A percentile compares a stretch with the other conserved stretches of the same genome.
Conservation (phyloP, 1,284 basidiomycete species). For the Sanghuangporus sanghuang region DNA sequence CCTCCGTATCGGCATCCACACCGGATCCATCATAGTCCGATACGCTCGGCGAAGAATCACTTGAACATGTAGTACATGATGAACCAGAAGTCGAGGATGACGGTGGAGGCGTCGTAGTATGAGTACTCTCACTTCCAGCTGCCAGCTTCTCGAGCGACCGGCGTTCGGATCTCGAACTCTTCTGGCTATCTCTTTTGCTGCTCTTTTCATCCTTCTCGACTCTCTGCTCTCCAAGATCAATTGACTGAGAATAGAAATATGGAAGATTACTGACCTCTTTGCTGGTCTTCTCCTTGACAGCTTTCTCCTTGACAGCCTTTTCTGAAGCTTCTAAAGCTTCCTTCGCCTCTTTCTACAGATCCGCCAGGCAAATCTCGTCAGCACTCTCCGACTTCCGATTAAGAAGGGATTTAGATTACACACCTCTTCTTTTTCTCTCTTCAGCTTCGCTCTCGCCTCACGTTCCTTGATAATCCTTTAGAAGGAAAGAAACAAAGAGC, state of each 20-base stretch:
- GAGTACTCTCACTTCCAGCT: slow-evolving; percentile 19
- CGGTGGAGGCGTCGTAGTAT: slow-evolving; percentile 22
- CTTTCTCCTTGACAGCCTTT: slow-evolving; percentile 32
- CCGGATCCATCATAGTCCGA: slow-evolving; percentile 38
- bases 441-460: slow-evolving; percentile 73
- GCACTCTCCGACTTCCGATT: not conserved
- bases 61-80: not conserved
- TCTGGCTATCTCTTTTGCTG: not conserved
- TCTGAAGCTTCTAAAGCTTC: slow-evolving; percentile 31
- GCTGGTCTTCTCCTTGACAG: slow-evolving; percentile 27
- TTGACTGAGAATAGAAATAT: not conserved
- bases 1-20: slow-evolving; percentile 65
- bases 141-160: slow-evolving; percentile 20
- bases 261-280: slow-evolving; percentile 21
- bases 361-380: not conserved
- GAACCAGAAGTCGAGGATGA: slow-evolving; percentile 21
- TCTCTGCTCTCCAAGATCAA: slow-evolving; percentile 33
- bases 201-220: slow-evolving; percentile 33
- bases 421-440: slow-evolving; percentile 82
- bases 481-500: not conserved
- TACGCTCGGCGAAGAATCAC: slow-evolving; percentile 17
- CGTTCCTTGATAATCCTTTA: slow-evolving; percentile 66
- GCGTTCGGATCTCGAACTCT: slow-evolving; percentile 3
- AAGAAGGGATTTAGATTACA: slow-evolving; percentile 22
- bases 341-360: slow-evolving; percentile 32